Conservation (phyloP, 2,329 filamentous ascomycete genomes). For the Canariomyces notabilis region DNA sequence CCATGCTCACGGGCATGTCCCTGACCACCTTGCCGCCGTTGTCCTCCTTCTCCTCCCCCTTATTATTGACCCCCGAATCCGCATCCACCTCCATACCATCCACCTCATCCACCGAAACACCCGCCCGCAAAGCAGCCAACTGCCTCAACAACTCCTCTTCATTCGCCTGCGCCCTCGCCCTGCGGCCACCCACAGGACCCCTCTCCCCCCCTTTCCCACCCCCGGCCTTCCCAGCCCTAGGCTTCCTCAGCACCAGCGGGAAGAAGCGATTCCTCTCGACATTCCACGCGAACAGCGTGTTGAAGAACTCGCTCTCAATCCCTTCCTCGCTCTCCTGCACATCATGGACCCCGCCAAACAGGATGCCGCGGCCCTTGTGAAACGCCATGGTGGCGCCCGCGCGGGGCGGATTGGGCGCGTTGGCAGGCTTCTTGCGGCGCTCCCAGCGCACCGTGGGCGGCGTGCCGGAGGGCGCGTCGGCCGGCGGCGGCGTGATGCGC, state of each 20-base stretch:
- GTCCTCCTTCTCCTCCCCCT: constrained; percentile 40
- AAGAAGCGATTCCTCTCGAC: constrained; percentile 95
- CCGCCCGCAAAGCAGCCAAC: constrained; percentile 77
- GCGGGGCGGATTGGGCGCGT: constrained; percentile 74
- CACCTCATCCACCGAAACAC: constrained; percentile 51
- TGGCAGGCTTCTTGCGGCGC: constrained; percentile 84
- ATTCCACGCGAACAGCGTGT: constrained; percentile 87
- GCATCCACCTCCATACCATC: constrained; percentile 40
- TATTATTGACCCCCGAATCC: constrained; percentile 38
- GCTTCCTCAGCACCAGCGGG: constrained; percentile 69
- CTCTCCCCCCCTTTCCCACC: constrained; percentile 29
- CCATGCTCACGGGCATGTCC: constrained; percentile 64
- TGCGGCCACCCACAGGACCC: constrained; percentile 52
- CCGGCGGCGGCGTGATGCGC: constrained; percentile 65
- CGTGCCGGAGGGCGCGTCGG: constrained; percentile 60
- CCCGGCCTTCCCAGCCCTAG: constrained; percentile 62
- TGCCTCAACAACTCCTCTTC: constrained; percentile 88
- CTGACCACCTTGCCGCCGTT: constrained; percentile 55
- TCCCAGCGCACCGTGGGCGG: constrained; percentile 83
- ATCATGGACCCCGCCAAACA: constrained; percentile 93
- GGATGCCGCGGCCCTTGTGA: constrained; percentile 87
- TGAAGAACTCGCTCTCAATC: constrained; percentile 97
- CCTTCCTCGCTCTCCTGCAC: constrained; percentile 88
- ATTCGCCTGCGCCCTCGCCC: constrained; percentile 78
- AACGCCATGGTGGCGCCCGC: constrained; percentile 91